Evolutionary conservation across 1,139 yeast genomes (phyloP).

Genomic region (Suhomyces wounanorum): DNA sequence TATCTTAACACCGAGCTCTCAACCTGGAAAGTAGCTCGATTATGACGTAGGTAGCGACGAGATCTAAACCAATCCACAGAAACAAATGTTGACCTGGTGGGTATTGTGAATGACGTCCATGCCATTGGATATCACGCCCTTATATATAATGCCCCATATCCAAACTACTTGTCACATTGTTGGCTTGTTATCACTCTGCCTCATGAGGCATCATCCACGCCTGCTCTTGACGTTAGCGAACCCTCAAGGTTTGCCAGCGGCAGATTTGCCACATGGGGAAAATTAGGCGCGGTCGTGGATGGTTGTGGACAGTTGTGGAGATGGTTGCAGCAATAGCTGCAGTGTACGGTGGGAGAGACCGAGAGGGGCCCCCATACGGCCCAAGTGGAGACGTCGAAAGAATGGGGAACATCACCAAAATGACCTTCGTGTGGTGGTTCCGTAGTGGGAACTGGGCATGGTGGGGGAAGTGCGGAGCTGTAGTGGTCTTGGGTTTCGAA

Average conservation of each 20-base stretch:
- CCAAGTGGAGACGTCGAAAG: neutral
- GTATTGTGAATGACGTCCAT: neutral
- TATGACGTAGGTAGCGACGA: neutral
- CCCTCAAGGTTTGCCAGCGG: constrained; percentile 2
- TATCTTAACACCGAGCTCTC: neutral
- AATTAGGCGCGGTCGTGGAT: constrained; percentile 6
- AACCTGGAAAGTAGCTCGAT: neutral
- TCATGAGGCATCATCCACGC: constrained; percentile 2
- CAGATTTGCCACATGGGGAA: constrained; percentile 6
- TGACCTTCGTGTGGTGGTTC: neutral
- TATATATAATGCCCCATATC: neutral
- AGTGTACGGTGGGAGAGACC: constrained; percentile 9
- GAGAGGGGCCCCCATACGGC: neutral
- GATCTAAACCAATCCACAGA: neutral
- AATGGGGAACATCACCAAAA: neutral
- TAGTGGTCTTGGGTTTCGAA: too few relatives aligned
- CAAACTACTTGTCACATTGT: neutral
- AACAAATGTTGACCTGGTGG: neutral
- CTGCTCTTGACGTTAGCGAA: constrained; percentile 14
- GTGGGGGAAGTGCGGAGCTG: neutral
- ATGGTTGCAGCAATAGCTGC: neutral
- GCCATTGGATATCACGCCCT: neutral
- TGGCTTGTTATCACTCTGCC: neutral
- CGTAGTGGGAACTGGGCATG: neutral
- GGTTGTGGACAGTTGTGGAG: neutral